Conservation (phyloP, 179 eudicot genomes). For the Sideroxylon spinosum region DNA sequence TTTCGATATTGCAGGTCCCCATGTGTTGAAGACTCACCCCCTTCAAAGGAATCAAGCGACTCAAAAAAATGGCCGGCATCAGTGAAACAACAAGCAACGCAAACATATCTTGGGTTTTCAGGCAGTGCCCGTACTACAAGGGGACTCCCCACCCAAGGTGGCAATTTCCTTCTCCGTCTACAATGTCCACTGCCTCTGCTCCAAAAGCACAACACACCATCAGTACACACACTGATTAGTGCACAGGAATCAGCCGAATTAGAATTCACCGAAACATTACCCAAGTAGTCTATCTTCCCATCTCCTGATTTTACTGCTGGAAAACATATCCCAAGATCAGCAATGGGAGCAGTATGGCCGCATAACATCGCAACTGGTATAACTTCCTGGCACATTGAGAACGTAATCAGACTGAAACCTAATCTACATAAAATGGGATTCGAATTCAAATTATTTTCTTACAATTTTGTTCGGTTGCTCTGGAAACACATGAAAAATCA, state of each 20-base stretch:
- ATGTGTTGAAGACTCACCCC: conserved; percentile 34
- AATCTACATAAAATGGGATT: neutral
- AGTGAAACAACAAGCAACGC: conserved; percentile 53
- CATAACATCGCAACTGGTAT: conserved; percentile 79
- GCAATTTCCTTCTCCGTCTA: conserved; percentile 84
- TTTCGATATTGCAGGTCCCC: conserved; percentile 35
- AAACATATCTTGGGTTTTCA: conserved; percentile 72
- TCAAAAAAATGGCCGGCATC: conserved; percentile 38
- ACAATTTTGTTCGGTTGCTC: conserved; percentile 8
- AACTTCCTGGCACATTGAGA: conserved; percentile 50
- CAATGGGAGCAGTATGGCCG: conserved; percentile 87
- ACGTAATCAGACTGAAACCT: conserved; percentile 9
- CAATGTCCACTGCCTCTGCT: conserved; percentile 90
- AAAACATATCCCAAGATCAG: conserved; percentile 68
- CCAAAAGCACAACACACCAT: conserved; percentile 94
- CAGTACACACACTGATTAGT: conserved; percentile 79
- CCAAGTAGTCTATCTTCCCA: conserved; percentile 33
- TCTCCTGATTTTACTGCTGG: conserved; percentile 55
- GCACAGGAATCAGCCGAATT: conserved; percentile 48
- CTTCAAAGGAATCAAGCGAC: conserved; percentile 35
- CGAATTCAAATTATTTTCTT: neutral
- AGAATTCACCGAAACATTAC: conserved; percentile 30
- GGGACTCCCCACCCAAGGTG: conserved; percentile 94
- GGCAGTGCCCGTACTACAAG: conserved; percentile 58
- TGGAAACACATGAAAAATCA: neutral